Conservation (phyloP, 2,329 filamentous ascomycete species). For the Fusarium armeniacum region DNA sequence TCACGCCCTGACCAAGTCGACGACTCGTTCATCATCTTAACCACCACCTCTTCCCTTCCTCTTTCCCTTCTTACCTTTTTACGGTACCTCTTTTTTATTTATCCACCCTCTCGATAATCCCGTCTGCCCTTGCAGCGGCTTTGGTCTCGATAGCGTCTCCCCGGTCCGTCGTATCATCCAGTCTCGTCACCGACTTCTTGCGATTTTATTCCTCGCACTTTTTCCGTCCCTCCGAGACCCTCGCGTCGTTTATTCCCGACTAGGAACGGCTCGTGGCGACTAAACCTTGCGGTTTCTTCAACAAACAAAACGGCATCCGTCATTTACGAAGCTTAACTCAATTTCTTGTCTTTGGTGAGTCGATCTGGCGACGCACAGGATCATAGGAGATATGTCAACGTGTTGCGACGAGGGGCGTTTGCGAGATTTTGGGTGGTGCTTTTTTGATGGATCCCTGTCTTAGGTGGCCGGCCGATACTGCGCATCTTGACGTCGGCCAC, state of each 20-base stretch:
- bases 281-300: constrained; percentile 42
- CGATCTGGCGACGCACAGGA: constrained; percentile 29
- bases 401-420: constrained; percentile 46
- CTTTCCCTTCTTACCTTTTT: constrained; percentile 24
- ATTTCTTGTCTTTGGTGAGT: constrained; percentile 45
- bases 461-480: constrained; percentile 44
- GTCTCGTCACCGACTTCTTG: constrained; percentile 40
- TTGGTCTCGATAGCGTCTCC: constrained; percentile 44
- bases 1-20: constrained; percentile 44
- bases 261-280: constrained; percentile 42
- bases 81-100: constrained; percentile 36
- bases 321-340: constrained; percentile 32
- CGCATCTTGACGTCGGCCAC: constrained; percentile 46
- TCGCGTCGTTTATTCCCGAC: constrained; percentile 49
- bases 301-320: constrained; percentile 40
- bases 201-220: constrained; percentile 43
- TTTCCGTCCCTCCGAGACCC: constrained; percentile 48
- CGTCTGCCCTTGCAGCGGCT: constrained; percentile 45
- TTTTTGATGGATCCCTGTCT: constrained; percentile 46
- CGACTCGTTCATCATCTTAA: constrained; percentile 48
- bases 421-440: constrained; percentile 39
- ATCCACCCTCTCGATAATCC: constrained; percentile 37
- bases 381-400: constrained; percentile 37
- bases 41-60: constrained; percentile 38
- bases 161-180: constrained; percentile 28